Base-by-base conservation (phyloP, 805 yeast species). In the Clavispora vitiphila region DNA sequence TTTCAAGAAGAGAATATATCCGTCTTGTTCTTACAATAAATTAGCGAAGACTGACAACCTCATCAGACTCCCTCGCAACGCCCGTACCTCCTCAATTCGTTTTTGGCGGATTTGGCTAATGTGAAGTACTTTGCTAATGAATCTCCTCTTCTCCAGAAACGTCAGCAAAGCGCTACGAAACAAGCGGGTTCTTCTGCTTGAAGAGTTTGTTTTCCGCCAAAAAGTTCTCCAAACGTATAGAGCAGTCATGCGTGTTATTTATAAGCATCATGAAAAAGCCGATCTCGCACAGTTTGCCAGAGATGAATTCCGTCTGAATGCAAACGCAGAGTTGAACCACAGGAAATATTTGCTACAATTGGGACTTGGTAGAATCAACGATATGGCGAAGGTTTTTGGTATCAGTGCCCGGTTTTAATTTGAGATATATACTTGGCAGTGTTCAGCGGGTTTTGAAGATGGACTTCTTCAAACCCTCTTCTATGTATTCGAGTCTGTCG, bases 181-280 rank as follows among this genome's bases (percentile, higher is more conserved):
- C 8, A 40, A 37, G 20, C 37, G 31, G 6, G 34, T 45, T 35
- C 39, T 65, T 16, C 53, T 69, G 5, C 50, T 69, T 5, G 72
- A 69, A 34, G 74, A 69, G 42, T 69, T 69, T 42, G 39, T 69
- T 25, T 68, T 69, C 39, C 57, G 72, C 14, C 62, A 55, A 35
- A 60, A 60, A 41, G 57, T 69, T 12, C 50, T 56, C n/a, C 45
- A 53, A 9, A 59, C 64, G 1, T 69, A 69, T 46, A 54, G 69
- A 32, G 57, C 58, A 21, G 49, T 67, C 14, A 47, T 62, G 41
- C 48, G 74, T 27, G 49, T 60, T 36, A 51, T 69, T 14, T 63
- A 65, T 47, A 56, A 57, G 39, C 61, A 60, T 39, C 73, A 69
- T 38, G 71, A 69, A 41, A 56, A 56, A 30, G 46, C 51, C 1